Evolutionary conservation across 495 filamentous ascomycete genomes (phyloP).

Genomic region (Margaritispora aquatica): DNA sequence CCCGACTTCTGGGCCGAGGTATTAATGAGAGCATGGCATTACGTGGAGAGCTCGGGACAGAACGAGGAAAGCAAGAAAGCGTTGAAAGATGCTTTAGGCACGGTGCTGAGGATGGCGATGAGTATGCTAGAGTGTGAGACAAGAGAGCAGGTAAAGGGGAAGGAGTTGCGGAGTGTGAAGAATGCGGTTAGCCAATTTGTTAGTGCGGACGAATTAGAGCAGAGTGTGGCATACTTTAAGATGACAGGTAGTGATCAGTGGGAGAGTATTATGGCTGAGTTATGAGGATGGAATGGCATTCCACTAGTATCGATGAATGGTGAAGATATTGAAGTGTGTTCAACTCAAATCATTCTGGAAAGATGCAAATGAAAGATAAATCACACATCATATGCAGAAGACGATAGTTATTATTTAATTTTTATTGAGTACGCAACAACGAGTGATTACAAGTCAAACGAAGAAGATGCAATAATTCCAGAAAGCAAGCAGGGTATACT

Average conservation of each 20-base stretch:
- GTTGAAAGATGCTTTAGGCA: constrained; percentile 7
- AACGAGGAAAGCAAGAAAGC: constrained; percentile 53
- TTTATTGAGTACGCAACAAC: background rate
- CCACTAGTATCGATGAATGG: too few species aligned
- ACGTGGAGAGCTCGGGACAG: constrained; percentile 44
- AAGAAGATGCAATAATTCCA: background rate
- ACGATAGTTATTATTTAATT: background rate
- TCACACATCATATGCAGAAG: background rate
- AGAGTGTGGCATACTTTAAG: background rate
- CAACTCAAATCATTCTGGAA: background rate
- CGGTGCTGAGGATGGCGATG: background rate
- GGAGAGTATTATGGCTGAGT: background rate
- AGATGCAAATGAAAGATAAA: background rate
- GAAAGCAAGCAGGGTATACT: constrained; percentile 22
- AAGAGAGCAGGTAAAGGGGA: background rate
- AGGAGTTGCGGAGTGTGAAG: background rate
- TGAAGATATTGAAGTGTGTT: too few species aligned
- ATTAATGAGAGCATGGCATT: constrained; percentile 55
- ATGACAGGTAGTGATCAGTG: too few species aligned
- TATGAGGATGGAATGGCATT: too few species aligned
- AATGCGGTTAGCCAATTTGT: background rate
- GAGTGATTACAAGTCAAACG: background rate
- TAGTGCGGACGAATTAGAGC: too few species aligned
- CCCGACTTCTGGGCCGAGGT: constrained; percentile 48
- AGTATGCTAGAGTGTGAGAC: background rate